phyloP scores from a whole-genome alignment of 768 basidiomycete species.

The Auricularia auricula-judae region DNA sequence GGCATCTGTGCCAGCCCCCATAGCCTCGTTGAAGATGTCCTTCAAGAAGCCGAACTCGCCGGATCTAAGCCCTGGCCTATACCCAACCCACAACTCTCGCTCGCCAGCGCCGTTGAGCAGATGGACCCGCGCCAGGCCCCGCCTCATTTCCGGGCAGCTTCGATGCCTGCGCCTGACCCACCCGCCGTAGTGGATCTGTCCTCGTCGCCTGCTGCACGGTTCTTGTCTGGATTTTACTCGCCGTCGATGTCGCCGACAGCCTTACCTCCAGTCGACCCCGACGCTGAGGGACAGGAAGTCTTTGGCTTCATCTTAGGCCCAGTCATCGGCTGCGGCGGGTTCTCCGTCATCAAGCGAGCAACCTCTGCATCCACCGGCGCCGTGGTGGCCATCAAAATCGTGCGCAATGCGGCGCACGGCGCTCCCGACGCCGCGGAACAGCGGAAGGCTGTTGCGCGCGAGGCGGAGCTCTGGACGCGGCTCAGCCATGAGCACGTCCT shows the following conservation, averaged over 20 bases:
- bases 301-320: slow-evolving; percentile 66
- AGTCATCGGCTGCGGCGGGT: slow-evolving; percentile 69
- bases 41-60: neutral
- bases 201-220: slow-evolving; percentile 63
- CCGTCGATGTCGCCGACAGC: slow-evolving; percentile 19
- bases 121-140: neutral
- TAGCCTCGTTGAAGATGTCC: neutral
- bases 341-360: slow-evolving; percentile 69
- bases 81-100: neutral
- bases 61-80: neutral
- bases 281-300: slow-evolving; percentile 57
- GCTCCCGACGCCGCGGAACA: slow-evolving; percentile 28
- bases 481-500: slow-evolving; percentile 80
- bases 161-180: neutral
- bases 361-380: slow-evolving; percentile 50
- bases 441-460: slow-evolving; percentile 52
- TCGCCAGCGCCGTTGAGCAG: neutral
- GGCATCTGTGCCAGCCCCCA: neutral
- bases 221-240: slow-evolving; percentile 50
- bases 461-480: slow-evolving; percentile 61
- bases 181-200: slow-evolving; percentile 8
- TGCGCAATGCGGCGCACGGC: slow-evolving; percentile 30
- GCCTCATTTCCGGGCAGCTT: neutral
- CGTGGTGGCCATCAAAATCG: slow-evolving; percentile 75
- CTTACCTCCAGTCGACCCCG: slow-evolving; percentile 25